Evolutionary conservation across 2,329 filamentous ascomycete species (phyloP), one percentile per base, ranked within the genome.

Genomic region (Xylariaceae sp.): DNA sequence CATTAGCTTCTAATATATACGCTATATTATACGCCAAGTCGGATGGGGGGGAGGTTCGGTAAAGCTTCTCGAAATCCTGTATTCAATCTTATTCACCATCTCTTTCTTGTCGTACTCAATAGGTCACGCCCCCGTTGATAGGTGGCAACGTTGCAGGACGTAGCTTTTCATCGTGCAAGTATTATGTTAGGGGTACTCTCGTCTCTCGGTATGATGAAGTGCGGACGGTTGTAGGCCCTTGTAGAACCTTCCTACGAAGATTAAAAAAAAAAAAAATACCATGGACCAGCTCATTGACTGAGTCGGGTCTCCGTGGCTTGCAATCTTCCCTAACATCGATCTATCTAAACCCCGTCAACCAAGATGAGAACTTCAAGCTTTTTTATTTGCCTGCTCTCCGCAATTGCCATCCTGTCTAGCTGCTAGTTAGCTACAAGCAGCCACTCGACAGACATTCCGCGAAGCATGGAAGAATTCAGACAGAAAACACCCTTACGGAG

Each of bases 401-500:
- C 60, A n/a, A 58, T 63, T 8, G 60, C 60, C n/a, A 59, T 64
- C 35, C 60, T 60, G 19, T 19, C 19, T 19, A 19, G 19, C 19
- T 19, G 6, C 40, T 64, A 26, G 58, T 65, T 6, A 60, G 57
- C 40, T 47, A 59, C 41, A 60, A 67, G 46, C 59, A 70, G 3
- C 69, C 70, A 4, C 58, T 67, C 9, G 63, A 65, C 37, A 62
- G 72, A 45, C 71, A 19, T 19, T 19, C 19, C 72, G 3, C 65
- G 70, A 42, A 71, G 67, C 26, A 55, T 71, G 4, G 54, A 65
- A 27, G 71, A 74, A 54, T 74, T 74, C 61, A 63, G 72, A 7
- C 63, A 64, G 43, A 72, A 19, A 70, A 57, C 70, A 73, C 52
- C 72, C 72, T 1, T 72, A 72, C 57, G 60, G 62, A 52, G 53